These are phyloP conservation scores for Cutaneotrichosporon sp. DNA, from an alignment of 1,284 basidiomycete genomes.

Conservation along the genomic window DNA sequence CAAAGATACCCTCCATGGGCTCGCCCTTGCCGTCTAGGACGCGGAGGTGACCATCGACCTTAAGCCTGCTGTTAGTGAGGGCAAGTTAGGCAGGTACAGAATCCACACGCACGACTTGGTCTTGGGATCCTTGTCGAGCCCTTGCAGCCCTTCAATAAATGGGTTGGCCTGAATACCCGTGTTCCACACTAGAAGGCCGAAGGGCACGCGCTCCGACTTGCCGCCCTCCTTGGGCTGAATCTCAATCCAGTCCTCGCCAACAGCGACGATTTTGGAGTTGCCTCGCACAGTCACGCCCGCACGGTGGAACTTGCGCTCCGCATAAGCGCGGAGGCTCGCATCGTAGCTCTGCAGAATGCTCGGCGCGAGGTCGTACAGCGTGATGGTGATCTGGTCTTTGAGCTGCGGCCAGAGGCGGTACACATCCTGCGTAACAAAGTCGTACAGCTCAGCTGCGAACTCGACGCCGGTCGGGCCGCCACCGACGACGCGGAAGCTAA, in stretches of 20 bases:
- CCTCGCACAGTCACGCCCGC: conserved; percentile 73
- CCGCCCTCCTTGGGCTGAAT: conserved; percentile 27
- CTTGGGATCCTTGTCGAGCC: conserved; percentile 60
- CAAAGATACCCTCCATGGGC: conserved; percentile 69
- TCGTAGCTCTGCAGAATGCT: conserved; percentile 78
- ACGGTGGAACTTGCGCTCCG: conserved; percentile 66
- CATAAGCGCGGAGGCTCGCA: conserved; percentile 57
- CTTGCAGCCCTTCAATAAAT: conserved; percentile 59
- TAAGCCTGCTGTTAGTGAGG: conserved; percentile 48
- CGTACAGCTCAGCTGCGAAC: conserved; percentile 78
- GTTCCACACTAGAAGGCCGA: conserved; percentile 79
- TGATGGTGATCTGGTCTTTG: conserved; percentile 62
- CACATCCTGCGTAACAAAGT: conserved; percentile 49
- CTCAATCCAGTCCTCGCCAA: conserved; percentile 56
- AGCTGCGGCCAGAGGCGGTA: conserved; percentile 58
- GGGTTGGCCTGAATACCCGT: conserved; percentile 78
- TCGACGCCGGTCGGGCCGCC: conserved; percentile 61
- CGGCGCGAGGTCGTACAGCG: conserved; percentile 73
- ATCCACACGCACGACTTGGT: conserved; percentile 55
- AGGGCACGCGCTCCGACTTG: conserved; percentile 55
- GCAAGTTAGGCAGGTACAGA: neutral
- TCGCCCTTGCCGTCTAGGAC: conserved; percentile 57
- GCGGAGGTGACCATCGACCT: conserved; percentile 61
- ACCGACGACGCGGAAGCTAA: conserved; percentile 77
- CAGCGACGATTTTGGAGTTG: conserved; percentile 71